A percentile compares a stretch with the other conserved stretches of the same genome.
Conservation (phyloP, 2,329 filamentous ascomycete genomes). For the Fusarium ramigenum region DNA sequence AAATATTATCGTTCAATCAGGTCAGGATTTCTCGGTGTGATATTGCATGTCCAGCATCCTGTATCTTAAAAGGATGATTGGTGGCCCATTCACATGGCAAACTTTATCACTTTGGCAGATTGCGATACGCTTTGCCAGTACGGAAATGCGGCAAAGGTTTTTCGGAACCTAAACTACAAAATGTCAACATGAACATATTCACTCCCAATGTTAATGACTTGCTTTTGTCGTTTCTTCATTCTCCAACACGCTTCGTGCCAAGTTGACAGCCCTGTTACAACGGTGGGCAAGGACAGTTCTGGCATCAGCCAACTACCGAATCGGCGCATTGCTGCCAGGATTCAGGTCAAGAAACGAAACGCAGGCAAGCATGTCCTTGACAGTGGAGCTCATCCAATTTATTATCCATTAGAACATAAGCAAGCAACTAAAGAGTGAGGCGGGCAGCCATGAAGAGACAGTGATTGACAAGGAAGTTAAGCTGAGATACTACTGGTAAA, state of each 20-base stretch:
- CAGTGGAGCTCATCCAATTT: not conserved
- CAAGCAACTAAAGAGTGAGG: not conserved
- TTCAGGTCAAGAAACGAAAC: not conserved
- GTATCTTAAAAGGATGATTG: not conserved
- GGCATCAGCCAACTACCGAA: not conserved
- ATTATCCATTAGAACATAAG: too few relatives aligned
- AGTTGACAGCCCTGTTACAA: not conserved
- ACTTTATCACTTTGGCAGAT: not conserved
- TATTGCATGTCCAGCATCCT: not conserved
- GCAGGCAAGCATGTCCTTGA: not conserved
- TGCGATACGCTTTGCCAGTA: not conserved
- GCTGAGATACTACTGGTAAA: too few relatives aligned
- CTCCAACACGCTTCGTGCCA: too few relatives aligned
- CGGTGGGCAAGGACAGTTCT: not conserved
- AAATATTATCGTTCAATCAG: not conserved
- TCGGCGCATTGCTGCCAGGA: not conserved
- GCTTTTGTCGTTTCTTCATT: not conserved
- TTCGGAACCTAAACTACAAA: too few relatives aligned
- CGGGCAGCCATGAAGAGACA: rapidly evolving
- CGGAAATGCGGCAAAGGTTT: too few relatives aligned
- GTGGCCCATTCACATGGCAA: not conserved
- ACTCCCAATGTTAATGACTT: too few relatives aligned
- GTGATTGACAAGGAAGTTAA: too few relatives aligned
- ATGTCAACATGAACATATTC: rapidly evolving
- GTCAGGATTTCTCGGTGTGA: not conserved